Percentiles rank a stretch among this genome's conserved stretches.
Conservation (phyloP, 179 eudicot genomes). For the Beta corolliflora region DNA sequence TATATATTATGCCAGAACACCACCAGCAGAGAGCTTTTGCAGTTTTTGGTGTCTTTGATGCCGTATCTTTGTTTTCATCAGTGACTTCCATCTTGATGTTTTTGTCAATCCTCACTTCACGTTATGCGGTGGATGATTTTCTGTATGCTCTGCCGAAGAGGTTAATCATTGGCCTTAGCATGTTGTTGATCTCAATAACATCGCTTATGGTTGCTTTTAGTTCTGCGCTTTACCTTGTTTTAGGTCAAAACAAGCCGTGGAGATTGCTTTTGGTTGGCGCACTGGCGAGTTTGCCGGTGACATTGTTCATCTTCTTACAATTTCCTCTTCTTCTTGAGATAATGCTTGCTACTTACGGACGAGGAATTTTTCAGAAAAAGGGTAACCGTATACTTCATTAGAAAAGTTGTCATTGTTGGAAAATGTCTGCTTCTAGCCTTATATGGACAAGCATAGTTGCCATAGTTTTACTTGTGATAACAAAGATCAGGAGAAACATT, state of each 20-base stretch:
- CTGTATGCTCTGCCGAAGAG: conserved; percentile 30
- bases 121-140: conserved; percentile 38
- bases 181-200: conserved; percentile 38
- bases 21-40: conserved; percentile 11
- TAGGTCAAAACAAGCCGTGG: background rate
- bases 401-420: too few species aligned
- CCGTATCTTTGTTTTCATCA: conserved; percentile 38
- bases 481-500: too few species aligned
- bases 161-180: conserved; percentile 33
- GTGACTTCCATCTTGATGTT: conserved; percentile 40
- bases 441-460: too few species aligned
- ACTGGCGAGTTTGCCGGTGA: too few species aligned
- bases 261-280: too few species aligned
- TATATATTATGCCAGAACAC: background rate
- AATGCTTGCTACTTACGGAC: too few species aligned
- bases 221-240: conserved; percentile 34
- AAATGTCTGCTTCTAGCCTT: too few species aligned
- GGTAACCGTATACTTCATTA: too few species aligned
- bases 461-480: too few species aligned
- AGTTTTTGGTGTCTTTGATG: conserved; percentile 33
- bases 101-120: conserved; percentile 43
- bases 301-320: too few species aligned
- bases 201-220: conserved; percentile 37
- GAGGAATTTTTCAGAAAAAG: too few species aligned
- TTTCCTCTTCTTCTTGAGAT: too few species aligned